These are phyloP conservation scores for Seiridium cupressi DNA, from an alignment of 2,329 filamentous ascomycete species.

Conservation along the genomic window DNA sequence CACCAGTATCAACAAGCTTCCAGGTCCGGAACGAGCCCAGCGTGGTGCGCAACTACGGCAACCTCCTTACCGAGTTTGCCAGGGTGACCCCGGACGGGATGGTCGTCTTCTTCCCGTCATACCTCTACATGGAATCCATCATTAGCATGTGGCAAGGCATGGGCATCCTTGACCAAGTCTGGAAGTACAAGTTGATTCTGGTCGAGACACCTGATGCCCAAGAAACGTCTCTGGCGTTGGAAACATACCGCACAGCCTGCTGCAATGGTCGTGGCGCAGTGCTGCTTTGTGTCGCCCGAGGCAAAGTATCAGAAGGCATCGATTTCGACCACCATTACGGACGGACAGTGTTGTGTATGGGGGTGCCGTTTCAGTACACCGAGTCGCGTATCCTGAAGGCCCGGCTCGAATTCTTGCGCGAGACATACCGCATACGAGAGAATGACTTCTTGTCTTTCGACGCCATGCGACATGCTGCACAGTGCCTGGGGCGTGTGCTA, in stretches of 20 bases:
- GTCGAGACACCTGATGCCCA: constrained; percentile 97
- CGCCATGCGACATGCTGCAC: constrained; percentile 97
- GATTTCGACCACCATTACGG: constrained; percentile 99
- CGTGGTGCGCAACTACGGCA: constrained; percentile 96
- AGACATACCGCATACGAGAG: constrained; percentile 94
- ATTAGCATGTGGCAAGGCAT: constrained; percentile 99
- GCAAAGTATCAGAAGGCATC: constrained; percentile 96
- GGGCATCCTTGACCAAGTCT: constrained; percentile 95
- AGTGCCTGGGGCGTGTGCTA: constrained; percentile 91
- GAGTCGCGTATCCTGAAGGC: constrained; percentile 97
- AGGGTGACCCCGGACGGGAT: constrained; percentile 95
- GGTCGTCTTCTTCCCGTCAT: constrained; percentile 99
- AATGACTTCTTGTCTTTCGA: constrained; percentile 99
- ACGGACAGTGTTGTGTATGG: constrained; percentile 91
- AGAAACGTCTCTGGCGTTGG: constrained; percentile 90
- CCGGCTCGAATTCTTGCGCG: constrained; percentile 89
- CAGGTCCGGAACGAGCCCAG: constrained; percentile 93
- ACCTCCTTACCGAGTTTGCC: constrained; percentile 88
- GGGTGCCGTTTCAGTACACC: constrained; percentile 97
- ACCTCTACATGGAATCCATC: constrained; percentile 98
- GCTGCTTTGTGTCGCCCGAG: constrained; percentile 89
- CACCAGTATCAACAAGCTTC: constrained; percentile 88
- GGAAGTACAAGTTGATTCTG: constrained; percentile 98
- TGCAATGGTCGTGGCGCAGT: constrained; percentile 95
- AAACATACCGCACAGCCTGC: constrained; percentile 96